These are phyloP conservation scores for Vishniacozyma victoriae DNA, from an alignment of 768 basidiomycete species.

Conservation along the genomic window DNA sequence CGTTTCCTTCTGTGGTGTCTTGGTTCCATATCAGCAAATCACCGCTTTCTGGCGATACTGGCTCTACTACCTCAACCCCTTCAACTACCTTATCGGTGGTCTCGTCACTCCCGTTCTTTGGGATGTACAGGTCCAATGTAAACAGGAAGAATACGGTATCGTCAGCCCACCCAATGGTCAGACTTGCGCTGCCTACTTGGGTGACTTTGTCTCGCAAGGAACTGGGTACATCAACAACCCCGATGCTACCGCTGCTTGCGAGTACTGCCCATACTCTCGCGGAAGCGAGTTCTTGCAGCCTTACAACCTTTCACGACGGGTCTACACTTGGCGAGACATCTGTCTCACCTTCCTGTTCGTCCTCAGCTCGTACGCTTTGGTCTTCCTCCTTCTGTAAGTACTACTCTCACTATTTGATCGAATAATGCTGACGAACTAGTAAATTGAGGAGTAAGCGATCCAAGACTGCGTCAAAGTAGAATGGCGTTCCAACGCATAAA, in stretches of 20 bases:
- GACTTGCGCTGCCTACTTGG: slow-evolving; percentile 42
- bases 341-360: slow-evolving; percentile 20
- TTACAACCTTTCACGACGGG: slow-evolving; percentile 22
- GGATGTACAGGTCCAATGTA: slow-evolving; percentile 40
- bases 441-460: slow-evolving; percentile 37
- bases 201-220: slow-evolving; percentile 23
- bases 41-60: slow-evolving; percentile 32
- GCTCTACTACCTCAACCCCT: slow-evolving; percentile 38
- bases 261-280: slow-evolving; percentile 33
- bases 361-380: slow-evolving; percentile 11
- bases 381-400: slow-evolving; percentile 19
- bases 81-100: slow-evolving; percentile 42
- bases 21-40: slow-evolving; percentile 32
- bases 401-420: neutral
- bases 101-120: slow-evolving; percentile 34
- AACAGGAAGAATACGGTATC: slow-evolving; percentile 22
- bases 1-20: slow-evolving; percentile 37
- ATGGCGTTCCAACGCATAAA: too few species aligned
- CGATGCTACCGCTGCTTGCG: slow-evolving; percentile 21
- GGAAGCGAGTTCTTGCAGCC: slow-evolving; percentile 38
- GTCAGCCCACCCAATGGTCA: slow-evolving; percentile 40
- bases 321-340: slow-evolving; percentile 27
- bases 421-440: slow-evolving; percentile 1
- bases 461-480: too few species aligned
- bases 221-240: slow-evolving; percentile 39